phyloP scores from a whole-genome alignment of 2,329 filamentous ascomycete species.

The Madurella fahalii region DNA sequence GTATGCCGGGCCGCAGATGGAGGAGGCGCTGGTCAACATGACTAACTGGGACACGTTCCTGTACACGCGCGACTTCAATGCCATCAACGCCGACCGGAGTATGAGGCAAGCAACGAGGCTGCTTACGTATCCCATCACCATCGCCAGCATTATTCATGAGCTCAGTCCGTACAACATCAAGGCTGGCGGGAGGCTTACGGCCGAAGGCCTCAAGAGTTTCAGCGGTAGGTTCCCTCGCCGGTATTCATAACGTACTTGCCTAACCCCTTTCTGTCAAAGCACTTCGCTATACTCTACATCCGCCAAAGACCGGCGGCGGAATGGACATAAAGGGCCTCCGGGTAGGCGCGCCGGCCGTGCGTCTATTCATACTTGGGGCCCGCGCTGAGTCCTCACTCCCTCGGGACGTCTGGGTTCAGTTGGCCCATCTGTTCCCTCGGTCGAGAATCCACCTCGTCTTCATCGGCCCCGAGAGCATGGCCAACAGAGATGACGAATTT shows the following conservation, averaged over 20 bases:
- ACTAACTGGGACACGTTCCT: conserved; percentile 98
- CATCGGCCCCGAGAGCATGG: conserved; percentile 94
- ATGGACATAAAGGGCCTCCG: conserved; percentile 72
- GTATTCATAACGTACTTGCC: not conserved
- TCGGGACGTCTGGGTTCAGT: conserved; percentile 87
- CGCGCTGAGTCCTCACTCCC: conserved; percentile 96
- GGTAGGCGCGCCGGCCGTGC: conserved; percentile 79
- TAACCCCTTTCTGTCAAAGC: conserved; percentile 48
- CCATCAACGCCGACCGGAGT: conserved; percentile 83
- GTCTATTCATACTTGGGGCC: conserved; percentile 89
- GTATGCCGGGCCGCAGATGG: conserved; percentile 83
- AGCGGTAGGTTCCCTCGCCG: conserved; percentile 59
- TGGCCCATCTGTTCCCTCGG: conserved; percentile 91
- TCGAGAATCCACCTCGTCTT: conserved; percentile 88
- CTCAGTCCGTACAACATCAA: conserved; percentile 86
- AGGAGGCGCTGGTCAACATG: conserved; percentile 93
- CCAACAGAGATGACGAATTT: conserved; percentile 88
- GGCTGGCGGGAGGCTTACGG: conserved; percentile 69
- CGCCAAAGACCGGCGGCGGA: conserved; percentile 73
- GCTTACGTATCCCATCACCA: conserved; percentile 87
- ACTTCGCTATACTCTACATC: conserved; percentile 88
- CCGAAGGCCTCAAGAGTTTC: conserved; percentile 88
- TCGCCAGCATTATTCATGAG: conserved; percentile 89
- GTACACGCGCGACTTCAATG: conserved; percentile 86
- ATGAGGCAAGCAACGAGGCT: conserved; percentile 92